Conservation (phyloP, 2,329 filamentous ascomycete genomes). For the Lojkania enalia region DNA sequence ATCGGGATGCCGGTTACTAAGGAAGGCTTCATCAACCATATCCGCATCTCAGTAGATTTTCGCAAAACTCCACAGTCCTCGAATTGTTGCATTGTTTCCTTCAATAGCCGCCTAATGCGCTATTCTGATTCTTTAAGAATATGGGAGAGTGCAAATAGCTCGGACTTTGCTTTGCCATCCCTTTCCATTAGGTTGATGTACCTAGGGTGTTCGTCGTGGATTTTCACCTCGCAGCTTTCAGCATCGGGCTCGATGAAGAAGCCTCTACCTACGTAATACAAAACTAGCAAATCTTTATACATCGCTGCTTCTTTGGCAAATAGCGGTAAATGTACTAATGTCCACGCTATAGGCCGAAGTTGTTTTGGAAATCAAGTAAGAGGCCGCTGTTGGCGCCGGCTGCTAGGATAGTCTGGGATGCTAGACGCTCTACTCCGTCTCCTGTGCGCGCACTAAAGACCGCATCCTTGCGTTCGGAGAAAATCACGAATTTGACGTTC, state of each 20-base stretch:
- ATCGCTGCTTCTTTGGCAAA: constrained; percentile 48
- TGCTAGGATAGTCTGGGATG: constrained; percentile 53
- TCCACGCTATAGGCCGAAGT: constrained; percentile 59
- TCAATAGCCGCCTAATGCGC: constrained; percentile 53
- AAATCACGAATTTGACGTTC: constrained; percentile 46
- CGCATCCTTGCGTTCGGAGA: constrained; percentile 25
- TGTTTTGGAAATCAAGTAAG: constrained; percentile 57
- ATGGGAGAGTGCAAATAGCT: constrained; percentile 49
- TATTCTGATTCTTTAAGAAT: too few relatives aligned
- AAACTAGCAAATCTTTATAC: constrained; percentile 55
- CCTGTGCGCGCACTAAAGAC: constrained; percentile 50
- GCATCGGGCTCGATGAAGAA: constrained; percentile 56
- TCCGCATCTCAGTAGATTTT: constrained; percentile 62
- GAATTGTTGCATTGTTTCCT: constrained; percentile 58
- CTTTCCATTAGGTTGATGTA: constrained; percentile 54
- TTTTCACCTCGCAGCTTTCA: constrained; percentile 51
- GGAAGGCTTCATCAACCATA: constrained; percentile 57
- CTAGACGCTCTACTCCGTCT: constrained; percentile 48
- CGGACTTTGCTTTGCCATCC: constrained; percentile 37
- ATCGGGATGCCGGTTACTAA: constrained; percentile 56
- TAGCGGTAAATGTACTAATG: constrained; percentile 56
- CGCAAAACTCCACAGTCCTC: constrained; percentile 52
- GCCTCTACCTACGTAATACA: constrained; percentile 53
- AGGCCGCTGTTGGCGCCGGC: constrained; percentile 54
- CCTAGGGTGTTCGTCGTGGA: constrained; percentile 61